Evolutionary conservation across 148 eudicot genomes (phyloP), one percentile per base, ranked within the genome.

Genomic region (Beta vulgaris): DNA sequence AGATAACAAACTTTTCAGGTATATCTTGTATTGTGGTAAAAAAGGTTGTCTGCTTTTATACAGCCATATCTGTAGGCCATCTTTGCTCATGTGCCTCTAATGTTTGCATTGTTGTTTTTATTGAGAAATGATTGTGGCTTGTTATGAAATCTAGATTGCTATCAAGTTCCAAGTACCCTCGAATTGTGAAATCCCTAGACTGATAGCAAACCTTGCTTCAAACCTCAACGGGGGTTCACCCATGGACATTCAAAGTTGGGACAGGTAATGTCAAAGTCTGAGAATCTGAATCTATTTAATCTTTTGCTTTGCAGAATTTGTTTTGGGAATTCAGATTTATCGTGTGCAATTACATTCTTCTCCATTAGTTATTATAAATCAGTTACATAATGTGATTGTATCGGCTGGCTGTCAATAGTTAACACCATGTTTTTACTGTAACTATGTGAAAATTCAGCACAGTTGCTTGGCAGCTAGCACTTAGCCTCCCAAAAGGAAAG

Each of bases 391-490:
- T 51, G 25, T 51, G 57, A 51, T 21, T 51, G 19, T 23, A 40
- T 40, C 0, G 11, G 13, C 13, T 23, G 23, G 51, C 19, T 15
- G 3, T 46, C 34, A 69, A 6, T 21, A 26, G 58, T 16, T 60
- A 60, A 31, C 67, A 14, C 43, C 35, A 34, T 62, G 43, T 35
- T 16, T 7, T 74, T 58, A 1, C 32, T 58, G 46, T 15, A 40
- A 69, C 15, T 34, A 16, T 69, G 53, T 78, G 61, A 43, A 76
- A 34, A 63, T 82, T 42, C 91, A 96, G 99, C 81, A 85, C 94
- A 77, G 96, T 91, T 84, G 98, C 97, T 57, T 92, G 99, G 99
- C 97, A 96, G 81, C 76, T 96, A 54, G 81, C 90, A 42, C 89
- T 96, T 69, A 87, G 80, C 75, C 84, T 73, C 55, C 98, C 92